Evolutionary conservation across 331 rosid species (phyloP), one percentile per base, ranked within the genome.

Genomic region (Rhamnella rubrinervis): DNA sequence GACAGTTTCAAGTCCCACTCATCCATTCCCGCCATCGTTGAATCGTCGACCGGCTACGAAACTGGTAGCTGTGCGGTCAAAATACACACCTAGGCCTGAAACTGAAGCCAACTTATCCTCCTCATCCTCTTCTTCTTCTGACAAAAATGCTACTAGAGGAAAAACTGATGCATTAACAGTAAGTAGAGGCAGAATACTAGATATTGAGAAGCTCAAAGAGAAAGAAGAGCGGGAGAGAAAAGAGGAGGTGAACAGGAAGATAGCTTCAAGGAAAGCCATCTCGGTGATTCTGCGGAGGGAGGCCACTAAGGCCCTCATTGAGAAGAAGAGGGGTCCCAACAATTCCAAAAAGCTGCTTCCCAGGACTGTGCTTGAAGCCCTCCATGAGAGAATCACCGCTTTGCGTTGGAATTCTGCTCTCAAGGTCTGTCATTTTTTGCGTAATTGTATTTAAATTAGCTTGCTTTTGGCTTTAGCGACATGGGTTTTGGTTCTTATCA

Each of bases 341-440:
- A 86, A 84, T 23, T 83, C 98, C 56, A 93, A 87, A 83, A 93
- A 84, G 70, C 85, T 90, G 67, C 90, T 90, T 25, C 98, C 98
- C 2, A 73, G 88, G 61, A 93, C 97, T 49, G 87, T 93, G 0
- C 95, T 93, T 11, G 96, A 93, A 83, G 92, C 98, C 1, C 89
- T 90, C 26, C 84, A 93, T 49, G 98, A 93, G 75, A 82, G 98
- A 68, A 74, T 88, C 65, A 67, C 87, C 0, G 95, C 97, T 63
- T 70, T 86, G 67, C 87, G 98, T 6, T 91, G 97, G 95, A 97
- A 93, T 61, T 93, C 98, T 11, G 96, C 98, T 56, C 89, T 93
- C 85, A 93, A 88, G 97, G 98, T 93, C 19, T 4, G 31, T 49
- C 17, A 14, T 6, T 23, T 35, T 21, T 7, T 5, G 38, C 3